Evolutionary conservation across 2,329 filamentous ascomycete genomes (phyloP), one percentile per base, ranked within the genome.

Genomic region (Colletotrichum lindemuthianum): DNA sequence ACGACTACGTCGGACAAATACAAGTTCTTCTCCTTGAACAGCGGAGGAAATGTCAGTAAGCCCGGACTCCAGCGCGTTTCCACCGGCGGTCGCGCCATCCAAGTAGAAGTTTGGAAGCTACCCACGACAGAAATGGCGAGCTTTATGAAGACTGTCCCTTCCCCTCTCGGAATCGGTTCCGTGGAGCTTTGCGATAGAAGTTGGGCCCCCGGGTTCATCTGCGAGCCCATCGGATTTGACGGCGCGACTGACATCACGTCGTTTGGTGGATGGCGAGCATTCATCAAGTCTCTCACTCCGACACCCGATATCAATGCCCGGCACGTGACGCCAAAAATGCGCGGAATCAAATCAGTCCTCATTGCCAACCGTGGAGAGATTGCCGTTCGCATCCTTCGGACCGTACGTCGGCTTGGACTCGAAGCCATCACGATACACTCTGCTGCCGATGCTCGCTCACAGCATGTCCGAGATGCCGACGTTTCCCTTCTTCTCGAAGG

Each of bases 351-450:
- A 5, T 72, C 65, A 10, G 69, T 78, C n/a, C 80, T 93, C 1
- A 90, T 93, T 68, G 90, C 90, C 9, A 93, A 93, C 72, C 83
- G 91, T 68, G 91, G 90, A 66, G 90, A 92, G 71, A 92, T 92
- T 69, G 91, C 91, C 24, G 79, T 92, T 75, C 86, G 91, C 60
- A 90, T 93, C 43, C 87, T 89, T 67, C 81, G 84, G 50, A 92
- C 90, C 15, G 86, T 90, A 15, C 82, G 86, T 13, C 83, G 87
- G 66, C 85, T 90, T 72, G 88, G 89, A 33, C 88, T 92, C 69
- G 82, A 84, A 48, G 89, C 90, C 9, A 89, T 90, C 4, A 90
- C 90, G 0, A 82, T 92, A 53, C 92, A 92, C 74, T 91, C 90
- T 6, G 85, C 70, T 6, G 66, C 64, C 4, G 91, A 93, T 74